phyloP scores from a whole-genome alignment of 2,329 filamentous ascomycete species.

The Cryphonectria naterciae region DNA sequence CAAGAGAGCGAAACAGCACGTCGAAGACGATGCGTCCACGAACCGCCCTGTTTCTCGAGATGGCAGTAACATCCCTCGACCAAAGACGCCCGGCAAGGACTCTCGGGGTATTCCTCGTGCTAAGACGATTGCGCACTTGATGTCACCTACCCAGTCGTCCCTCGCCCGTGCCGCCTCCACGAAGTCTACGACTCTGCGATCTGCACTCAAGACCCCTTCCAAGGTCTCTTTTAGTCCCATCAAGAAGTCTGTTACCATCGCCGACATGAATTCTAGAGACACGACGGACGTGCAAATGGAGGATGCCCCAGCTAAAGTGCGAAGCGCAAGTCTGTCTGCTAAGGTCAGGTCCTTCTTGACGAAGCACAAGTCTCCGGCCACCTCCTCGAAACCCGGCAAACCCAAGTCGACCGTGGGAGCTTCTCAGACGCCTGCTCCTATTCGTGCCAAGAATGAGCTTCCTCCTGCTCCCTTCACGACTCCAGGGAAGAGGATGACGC shows the following conservation, averaged over 20 bases:
- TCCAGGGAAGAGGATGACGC: slow-evolving; percentile 67
- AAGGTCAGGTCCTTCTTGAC: slow-evolving; percentile 63
- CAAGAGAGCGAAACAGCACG: slow-evolving; percentile 73
- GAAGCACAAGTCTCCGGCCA: slow-evolving; percentile 42
- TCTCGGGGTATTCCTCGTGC: slow-evolving; percentile 44
- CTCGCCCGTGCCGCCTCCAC: slow-evolving; percentile 62
- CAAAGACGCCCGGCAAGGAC: slow-evolving; percentile 50
- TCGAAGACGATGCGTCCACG: slow-evolving; percentile 71
- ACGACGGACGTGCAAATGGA: slow-evolving; percentile 38
- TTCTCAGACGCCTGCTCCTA: slow-evolving; percentile 53
- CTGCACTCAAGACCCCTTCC: slow-evolving; percentile 58
- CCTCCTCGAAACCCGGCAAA: slow-evolving; percentile 51
- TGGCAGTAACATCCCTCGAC: slow-evolving; percentile 52
- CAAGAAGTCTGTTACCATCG: slow-evolving; percentile 58
- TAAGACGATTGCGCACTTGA: slow-evolving; percentile 60
- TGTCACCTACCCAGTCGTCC: slow-evolving; percentile 80
- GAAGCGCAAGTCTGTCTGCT: slow-evolving; percentile 57
- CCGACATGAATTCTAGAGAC: slow-evolving; percentile 40
- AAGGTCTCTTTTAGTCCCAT: slow-evolving; percentile 50
- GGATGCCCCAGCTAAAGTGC: slow-evolving; percentile 41
- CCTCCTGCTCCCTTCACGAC: slow-evolving; percentile 62
- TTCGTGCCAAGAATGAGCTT: slow-evolving; percentile 55
- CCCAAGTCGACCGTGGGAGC: slow-evolving; percentile 46
- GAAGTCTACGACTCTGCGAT: slow-evolving; percentile 48
- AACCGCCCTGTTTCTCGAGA: slow-evolving; percentile 63